phyloP scores from a whole-genome alignment of 495 filamentous ascomycete species.

The Darksidea phi region DNA sequence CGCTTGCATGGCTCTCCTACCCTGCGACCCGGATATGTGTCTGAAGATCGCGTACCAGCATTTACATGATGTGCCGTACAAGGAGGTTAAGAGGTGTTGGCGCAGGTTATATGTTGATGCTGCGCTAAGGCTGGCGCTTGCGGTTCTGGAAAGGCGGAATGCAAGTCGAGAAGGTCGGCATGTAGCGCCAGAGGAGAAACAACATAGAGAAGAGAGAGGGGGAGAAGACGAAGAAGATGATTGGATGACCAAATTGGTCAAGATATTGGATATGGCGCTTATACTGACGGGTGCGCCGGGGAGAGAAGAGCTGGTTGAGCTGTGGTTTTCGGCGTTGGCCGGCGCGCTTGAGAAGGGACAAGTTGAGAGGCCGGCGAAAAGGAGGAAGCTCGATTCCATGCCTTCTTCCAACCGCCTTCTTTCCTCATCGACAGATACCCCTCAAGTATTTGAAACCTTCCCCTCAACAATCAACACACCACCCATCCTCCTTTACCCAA shows the following conservation, averaged over 20 bases:
- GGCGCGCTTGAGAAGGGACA: slow-evolving; percentile 18
- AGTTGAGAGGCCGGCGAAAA: slow-evolving; percentile 10
- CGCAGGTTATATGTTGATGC: slow-evolving; percentile 75
- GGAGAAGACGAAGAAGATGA: slow-evolving; percentile 24
- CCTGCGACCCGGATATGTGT: slow-evolving; percentile 42
- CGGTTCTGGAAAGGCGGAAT: slow-evolving; percentile 19
- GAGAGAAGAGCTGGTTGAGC: slow-evolving; percentile 61
- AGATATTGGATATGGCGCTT: slow-evolving; percentile 70
- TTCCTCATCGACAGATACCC: background rate
- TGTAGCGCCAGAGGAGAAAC: background rate
- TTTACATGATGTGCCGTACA: slow-evolving; percentile 73
- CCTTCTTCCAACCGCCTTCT: background rate
- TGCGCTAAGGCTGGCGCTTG: slow-evolving; percentile 61
- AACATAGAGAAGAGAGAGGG: background rate
- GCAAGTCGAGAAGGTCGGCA: slow-evolving; percentile 3
- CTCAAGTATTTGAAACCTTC: slow-evolving; percentile 8
- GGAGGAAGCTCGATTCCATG: slow-evolving; percentile 10
- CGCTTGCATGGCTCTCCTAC: slow-evolving; percentile 42
- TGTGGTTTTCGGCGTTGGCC: slow-evolving; percentile 51
- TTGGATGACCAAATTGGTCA: slow-evolving; percentile 53
- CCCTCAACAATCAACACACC: slow-evolving; percentile 1
- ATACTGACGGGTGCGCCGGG: slow-evolving; percentile 76
- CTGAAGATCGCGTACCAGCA: slow-evolving; percentile 56
- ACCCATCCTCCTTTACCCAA: slow-evolving; percentile 17
- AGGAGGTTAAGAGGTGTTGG: slow-evolving; percentile 73